These are phyloP conservation scores for Suillus cothurnatus DNA, from an alignment of 768 basidiomycete genomes.

Conservation along the genomic window DNA sequence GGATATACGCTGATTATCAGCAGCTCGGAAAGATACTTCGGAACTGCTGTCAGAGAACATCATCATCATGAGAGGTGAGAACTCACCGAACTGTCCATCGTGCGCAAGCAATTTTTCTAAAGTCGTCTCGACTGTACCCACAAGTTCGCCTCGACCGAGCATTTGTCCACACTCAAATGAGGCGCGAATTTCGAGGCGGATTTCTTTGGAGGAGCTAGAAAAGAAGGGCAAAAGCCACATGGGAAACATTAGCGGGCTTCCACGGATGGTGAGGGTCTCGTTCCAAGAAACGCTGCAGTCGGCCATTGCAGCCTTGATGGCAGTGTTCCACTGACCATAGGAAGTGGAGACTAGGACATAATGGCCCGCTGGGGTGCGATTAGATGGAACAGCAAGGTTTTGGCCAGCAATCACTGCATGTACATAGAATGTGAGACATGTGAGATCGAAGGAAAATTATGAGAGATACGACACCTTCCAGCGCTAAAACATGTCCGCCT, in stretches of 20 bases:
- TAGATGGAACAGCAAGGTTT: background rate
- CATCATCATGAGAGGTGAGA: background rate
- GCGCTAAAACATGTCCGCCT: background rate
- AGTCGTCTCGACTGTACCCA: background rate
- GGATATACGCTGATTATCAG: background rate
- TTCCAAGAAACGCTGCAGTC: background rate
- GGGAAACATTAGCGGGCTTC: background rate
- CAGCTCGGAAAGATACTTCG: background rate
- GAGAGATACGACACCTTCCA: background rate
- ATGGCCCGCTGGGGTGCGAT: background rate
- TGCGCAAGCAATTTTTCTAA: background rate
- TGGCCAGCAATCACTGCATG: background rate
- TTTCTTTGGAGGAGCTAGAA: background rate
- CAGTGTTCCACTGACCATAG: background rate
- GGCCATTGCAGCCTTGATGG: background rate
- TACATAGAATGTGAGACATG: background rate
- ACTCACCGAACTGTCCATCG: background rate
- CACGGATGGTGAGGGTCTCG: background rate
- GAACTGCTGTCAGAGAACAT: background rate
- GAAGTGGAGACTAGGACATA: background rate
- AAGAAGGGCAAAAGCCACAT: background rate
- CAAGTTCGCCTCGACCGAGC: background rate
- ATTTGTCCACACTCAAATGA: background rate
- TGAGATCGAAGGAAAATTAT: background rate
- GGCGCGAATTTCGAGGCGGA: background rate